Conservation (phyloP, 2,329 filamentous ascomycete genomes). For the Hypoxylon sp. region DNA sequence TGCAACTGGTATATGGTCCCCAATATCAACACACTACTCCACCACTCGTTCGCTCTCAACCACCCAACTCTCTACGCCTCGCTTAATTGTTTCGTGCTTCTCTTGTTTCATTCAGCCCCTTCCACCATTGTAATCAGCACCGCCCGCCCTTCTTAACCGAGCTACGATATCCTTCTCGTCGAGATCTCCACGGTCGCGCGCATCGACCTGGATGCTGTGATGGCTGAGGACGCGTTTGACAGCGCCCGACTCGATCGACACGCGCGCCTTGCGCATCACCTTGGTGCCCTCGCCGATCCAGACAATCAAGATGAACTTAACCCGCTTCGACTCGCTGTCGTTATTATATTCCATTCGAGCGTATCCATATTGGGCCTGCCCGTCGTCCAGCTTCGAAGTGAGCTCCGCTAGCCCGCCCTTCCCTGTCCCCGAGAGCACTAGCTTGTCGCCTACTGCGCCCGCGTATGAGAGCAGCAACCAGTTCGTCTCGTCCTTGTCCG, state of each 20-base stretch:
- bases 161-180: conserved; percentile 73
- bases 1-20: conserved; percentile 38
- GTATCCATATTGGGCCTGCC: conserved; percentile 77
- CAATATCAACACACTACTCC: conserved; percentile 23
- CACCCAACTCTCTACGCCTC: conserved; percentile 8
- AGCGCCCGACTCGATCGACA: conserved; percentile 76
- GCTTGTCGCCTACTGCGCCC: conserved; percentile 67
- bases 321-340: conserved; percentile 76
- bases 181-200: conserved; percentile 72
- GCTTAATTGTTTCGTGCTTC: conserved; percentile 3
- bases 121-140: conserved; percentile 79
- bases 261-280: conserved; percentile 79
- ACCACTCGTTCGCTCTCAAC: conserved; percentile 5
- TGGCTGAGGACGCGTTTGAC: conserved; percentile 76
- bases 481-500: conserved; percentile 75
- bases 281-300: conserved; percentile 77
- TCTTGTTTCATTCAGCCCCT: conserved; percentile 61
- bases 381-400: conserved; percentile 68
- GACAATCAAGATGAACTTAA: conserved; percentile 77
- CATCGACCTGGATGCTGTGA: conserved; percentile 76
- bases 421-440: conserved; percentile 71
- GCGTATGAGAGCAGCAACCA: conserved; percentile 78
- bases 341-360: conserved; percentile 78
- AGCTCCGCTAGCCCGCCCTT: conserved; percentile 73
- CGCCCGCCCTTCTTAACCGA: conserved; percentile 75